Base-by-base conservation (phyloP, 208 protist genomes). In the Crithidia sp. region DNA sequence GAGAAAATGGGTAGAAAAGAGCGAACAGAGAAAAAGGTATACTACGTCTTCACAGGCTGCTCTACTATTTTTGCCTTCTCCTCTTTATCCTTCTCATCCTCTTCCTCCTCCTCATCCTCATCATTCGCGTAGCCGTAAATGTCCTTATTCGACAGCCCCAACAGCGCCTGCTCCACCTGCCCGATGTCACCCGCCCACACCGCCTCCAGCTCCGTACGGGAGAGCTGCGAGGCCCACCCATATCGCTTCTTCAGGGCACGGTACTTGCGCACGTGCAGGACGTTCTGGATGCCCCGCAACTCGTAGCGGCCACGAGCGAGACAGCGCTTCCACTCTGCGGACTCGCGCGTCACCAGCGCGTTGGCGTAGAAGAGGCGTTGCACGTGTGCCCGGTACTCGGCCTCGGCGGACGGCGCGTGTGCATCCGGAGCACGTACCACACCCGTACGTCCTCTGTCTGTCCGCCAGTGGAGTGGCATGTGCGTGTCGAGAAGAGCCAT, bases 221-320 rank as follows among this genome's bases (percentile, higher is more conserved):
- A 81, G 28, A 86, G 85, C 59, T 84, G 72, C 50, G 82, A 83
- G 12, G 82, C 53, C 90, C 87, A 92, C 7, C 71, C 59, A 47
- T 95, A 92, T 0, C 85, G 83, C 58, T 95, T 95, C 41, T 84
- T 36, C 64, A 95, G 82, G 5, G 84, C 86, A 19, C 90, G 87
- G 50, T 87, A 95, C 66, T 89, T 90, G 61, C 78, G 78, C 14
- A 95, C 73, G 60, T 74, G 61, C 55, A 92, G 58, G 12, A 89
- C 59, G 44, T 86, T 77, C 17, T 92, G 74, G 16, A 92, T 59
- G 12, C 83, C 62, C 6, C 83, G 82, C 57, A 90, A 66, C 45
- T 87, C 70, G 44, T 80, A 84, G 13, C 90, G 85, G 3, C 90
- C 90, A 19, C 80, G 76, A 2, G 90, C 90, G 17, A 95, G 79